Percentiles rank a stretch among this genome's conserved stretches.
Evolutionary conservation across 179 eudicot genomes (phyloP).

Genomic region (Camellia oleifera): DNA sequence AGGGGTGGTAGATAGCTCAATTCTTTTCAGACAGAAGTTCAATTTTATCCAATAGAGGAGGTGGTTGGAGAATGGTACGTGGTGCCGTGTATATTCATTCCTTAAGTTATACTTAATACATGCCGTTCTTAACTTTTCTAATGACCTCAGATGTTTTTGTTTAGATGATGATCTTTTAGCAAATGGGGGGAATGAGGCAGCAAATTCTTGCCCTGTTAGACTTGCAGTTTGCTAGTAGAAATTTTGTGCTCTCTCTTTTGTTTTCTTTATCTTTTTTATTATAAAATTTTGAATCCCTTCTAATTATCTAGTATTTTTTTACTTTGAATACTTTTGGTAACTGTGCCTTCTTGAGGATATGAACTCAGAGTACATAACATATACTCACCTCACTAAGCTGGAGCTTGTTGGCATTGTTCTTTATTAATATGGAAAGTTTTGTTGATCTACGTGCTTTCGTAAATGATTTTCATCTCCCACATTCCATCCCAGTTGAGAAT

Average conservation of each 20-base stretch:
- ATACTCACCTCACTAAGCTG: neutral
- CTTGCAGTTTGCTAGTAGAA: neutral
- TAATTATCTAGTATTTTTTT: neutral
- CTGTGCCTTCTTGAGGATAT: neutral
- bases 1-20: neutral
- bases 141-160: neutral
- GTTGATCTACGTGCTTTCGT: neutral
- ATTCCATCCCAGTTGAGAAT: neutral
- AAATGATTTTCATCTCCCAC: neutral
- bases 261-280: no score
- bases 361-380: neutral
- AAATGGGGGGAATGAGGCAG: neutral
- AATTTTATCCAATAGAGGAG: neutral
- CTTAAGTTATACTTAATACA: neutral
- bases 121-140: neutral
- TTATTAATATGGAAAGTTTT: neutral
- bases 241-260: neutral
- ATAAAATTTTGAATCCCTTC: neutral
- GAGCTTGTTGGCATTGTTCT: constrained; percentile 1
- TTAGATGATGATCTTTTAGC: neutral
- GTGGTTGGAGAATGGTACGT: neutral
- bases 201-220: neutral
- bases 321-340: neutral
- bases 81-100: neutral
- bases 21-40: neutral